phyloP scores from a whole-genome alignment of 73 alveolate species.

The Paramecium biaurelia region DNA sequence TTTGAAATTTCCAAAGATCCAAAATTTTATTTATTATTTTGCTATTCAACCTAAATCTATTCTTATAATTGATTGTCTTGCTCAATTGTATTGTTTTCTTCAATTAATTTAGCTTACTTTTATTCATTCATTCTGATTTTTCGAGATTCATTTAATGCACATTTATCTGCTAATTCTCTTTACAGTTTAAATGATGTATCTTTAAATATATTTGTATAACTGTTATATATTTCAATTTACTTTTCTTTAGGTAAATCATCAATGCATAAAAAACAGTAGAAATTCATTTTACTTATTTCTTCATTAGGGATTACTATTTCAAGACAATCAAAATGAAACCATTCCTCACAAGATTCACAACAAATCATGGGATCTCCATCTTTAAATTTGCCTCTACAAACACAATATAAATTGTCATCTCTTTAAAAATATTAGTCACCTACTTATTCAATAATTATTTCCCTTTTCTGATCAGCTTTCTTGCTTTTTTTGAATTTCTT shows the following conservation, averaged over 20 bases:
- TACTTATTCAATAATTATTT: not conserved
- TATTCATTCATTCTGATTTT: not conserved
- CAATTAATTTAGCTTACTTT: not conserved
- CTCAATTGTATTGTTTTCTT: not conserved
- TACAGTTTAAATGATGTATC: not conserved
- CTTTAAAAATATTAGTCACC: not conserved
- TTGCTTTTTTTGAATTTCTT: not conserved
- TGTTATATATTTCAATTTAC: not conserved
- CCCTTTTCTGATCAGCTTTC: not conserved
- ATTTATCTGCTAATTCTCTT: slow-evolving; percentile 19
- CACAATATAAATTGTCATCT: slow-evolving; percentile 34
- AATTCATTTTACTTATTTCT: not conserved
- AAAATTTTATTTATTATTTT: not conserved
- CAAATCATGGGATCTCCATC: slow-evolving; percentile 24
- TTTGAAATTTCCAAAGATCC: not conserved
- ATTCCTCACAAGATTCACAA: slow-evolving; percentile 38
- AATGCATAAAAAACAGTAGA: not conserved
- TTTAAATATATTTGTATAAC: not conserved
- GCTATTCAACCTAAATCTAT: not conserved
- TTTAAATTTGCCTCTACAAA: slow-evolving; percentile 29
- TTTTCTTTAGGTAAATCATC: not conserved
- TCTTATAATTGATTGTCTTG: not conserved
- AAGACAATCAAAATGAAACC: slow-evolving; percentile 51
- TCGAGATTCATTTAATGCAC: slow-evolving; percentile 1
- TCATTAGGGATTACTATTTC: not conserved